Percentiles rank a stretch among this genome's conserved stretches.
phyloP scores from a whole-genome alignment of 169 alveolate genomes.

The Eimeria necatrix region DNA sequence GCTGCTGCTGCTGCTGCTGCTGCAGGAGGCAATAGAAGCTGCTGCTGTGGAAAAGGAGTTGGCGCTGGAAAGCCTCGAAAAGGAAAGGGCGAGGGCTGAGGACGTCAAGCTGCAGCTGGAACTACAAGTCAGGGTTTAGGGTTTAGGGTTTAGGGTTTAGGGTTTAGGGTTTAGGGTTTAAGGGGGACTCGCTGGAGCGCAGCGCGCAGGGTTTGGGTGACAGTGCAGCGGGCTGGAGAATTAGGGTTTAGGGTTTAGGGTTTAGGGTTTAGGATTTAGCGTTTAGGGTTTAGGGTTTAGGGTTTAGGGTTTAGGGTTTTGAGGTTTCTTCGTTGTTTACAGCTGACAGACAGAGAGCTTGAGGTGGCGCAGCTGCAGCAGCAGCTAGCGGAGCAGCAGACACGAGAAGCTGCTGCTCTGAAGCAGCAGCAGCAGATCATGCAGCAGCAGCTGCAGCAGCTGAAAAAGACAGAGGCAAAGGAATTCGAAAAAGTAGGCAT shows the following conservation, averaged over 20 bases:
- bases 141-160: neutral
- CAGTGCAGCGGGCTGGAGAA: too few species aligned
- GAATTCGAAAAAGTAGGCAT: neutral
- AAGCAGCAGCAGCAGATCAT: neutral
- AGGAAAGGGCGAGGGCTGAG: neutral
- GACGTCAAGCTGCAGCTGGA: conserved; percentile 58
- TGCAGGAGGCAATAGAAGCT: conserved; percentile 54
- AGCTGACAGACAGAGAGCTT: neutral
- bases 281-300: too few species aligned
- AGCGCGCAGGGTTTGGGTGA: too few species aligned
- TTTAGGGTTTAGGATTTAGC: too few species aligned
- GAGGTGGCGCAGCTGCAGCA: neutral
- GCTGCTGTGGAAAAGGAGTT: conserved; percentile 67
- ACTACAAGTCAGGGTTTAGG: neutral
- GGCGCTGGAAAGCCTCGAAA: neutral
- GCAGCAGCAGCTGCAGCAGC: neutral
- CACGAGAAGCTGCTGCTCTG: neutral
- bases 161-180: too few species aligned
- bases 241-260: too few species aligned
- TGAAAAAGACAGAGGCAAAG: neutral
- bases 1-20: neutral
- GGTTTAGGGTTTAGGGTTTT: too few species aligned
- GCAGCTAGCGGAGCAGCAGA: conserved; percentile 1
- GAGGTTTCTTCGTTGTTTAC: neutral
- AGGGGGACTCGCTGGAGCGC: too few species aligned